Evolutionary conservation across 2,329 filamentous ascomycete genomes (phyloP), one percentile per base, ranked within the genome.

Genomic region (Penicillium sp.): DNA sequence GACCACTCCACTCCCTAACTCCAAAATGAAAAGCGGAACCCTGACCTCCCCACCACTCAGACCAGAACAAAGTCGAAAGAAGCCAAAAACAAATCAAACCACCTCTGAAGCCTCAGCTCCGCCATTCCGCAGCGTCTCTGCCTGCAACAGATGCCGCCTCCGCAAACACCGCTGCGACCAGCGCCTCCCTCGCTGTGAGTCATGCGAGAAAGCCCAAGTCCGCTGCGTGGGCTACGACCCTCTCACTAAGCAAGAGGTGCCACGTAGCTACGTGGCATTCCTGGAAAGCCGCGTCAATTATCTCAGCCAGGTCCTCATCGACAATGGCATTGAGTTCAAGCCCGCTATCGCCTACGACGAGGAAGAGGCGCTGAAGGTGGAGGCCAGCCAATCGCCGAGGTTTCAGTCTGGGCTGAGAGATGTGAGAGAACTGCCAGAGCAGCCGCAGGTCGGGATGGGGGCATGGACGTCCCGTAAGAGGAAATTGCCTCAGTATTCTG

Each of bases 111-210:
- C 26, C 35, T 25, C 57, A 28, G 50, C 53, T 31, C 62, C 67
- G 2, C 64, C 66, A 64, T 90, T 90, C 66, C 84, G 87, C 65
- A 90, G 89, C 69, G 90, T 95, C 62, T 91, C 88, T 74, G 90
- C 90, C 50, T 95, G 90, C 76, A 92, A 93, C 76, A 82, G 89
- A 35, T 95, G 90, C 71, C 83, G 90, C 36, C 76, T 91, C 72
- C 83, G 90, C 66, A 95, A 95, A 80, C 94, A 95, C 72, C 82
- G 89, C 52, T 95, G 90, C 75, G 90, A 95, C 75, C 90, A 94
- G 79, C 86, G 87, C 62, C 78, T 95, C 59, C 90, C 90, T 8
- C 89, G 87, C 68, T 95, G 90, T 73, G 85, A 87, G 19, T 89
- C 88, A 64, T 95, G 90, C 76, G 89, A 89, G 70, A 94, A 94